Conservation (phyloP, 1,284 basidiomycete species). For the Schizophyllum commune region DNA sequence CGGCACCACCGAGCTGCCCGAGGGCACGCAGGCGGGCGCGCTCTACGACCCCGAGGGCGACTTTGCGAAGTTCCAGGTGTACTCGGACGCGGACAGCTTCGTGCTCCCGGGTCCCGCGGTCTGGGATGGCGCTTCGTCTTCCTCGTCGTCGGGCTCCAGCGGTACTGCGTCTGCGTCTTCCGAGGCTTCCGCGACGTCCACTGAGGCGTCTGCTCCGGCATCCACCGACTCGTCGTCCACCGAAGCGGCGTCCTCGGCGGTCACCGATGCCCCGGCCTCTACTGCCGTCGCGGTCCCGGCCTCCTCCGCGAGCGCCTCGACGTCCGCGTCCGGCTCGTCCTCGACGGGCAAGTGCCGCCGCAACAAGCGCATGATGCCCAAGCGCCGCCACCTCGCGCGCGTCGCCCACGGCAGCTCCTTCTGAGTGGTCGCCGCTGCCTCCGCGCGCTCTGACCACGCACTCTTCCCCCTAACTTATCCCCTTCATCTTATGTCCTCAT, state of each 20-base stretch:
- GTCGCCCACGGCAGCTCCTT: not conserved
- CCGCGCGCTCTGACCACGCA: no score
- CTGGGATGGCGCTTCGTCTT: slow-evolving; percentile 12
- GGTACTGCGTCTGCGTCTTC: not conserved
- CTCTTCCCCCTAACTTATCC: not conserved
- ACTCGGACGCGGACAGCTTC: not conserved
- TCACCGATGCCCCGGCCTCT: not conserved
- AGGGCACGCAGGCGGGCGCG: slow-evolving; percentile 17
- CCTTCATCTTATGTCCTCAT: not conserved
- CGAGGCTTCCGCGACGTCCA: not conserved
- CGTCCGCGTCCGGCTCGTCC: not conserved
- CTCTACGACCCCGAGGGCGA: slow-evolving; percentile 14
- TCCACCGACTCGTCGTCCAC: not conserved
- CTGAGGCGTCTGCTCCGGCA: not conserved
- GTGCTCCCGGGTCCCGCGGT: slow-evolving; percentile 12
- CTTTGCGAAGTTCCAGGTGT: slow-evolving; percentile 16
- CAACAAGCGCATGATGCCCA: not conserved
- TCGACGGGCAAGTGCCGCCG: not conserved
- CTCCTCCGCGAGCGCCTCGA: not conserved
- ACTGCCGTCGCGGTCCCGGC: no score
- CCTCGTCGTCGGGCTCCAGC: not conserved
- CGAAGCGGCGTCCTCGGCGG: not conserved
- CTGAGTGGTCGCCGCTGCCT: no score
- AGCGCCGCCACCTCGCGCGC: not conserved
- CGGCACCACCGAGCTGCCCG: slow-evolving; percentile 22